These are phyloP conservation scores for Ceratobasidium theobromae DNA, from an alignment of 1,284 basidiomycete species.

Conservation along the genomic window DNA sequence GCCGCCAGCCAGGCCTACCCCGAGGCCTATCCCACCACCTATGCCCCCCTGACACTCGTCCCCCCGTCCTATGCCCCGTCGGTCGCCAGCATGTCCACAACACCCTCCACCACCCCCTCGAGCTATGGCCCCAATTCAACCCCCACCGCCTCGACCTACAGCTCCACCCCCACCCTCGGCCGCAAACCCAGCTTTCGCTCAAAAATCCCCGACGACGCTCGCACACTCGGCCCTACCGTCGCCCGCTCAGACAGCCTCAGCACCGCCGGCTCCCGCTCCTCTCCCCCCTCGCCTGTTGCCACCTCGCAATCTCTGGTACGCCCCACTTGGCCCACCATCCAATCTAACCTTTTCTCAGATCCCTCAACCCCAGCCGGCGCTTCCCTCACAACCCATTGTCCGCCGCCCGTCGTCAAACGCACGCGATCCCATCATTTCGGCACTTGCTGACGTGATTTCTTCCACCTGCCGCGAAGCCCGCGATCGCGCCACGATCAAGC, in stretches of 20 bases:
- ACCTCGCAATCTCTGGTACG: constrained; percentile 11
- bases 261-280: constrained; percentile 31
- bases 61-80: background rate
- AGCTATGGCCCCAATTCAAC: background rate
- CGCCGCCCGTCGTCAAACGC: constrained; percentile 67
- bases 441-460: constrained; percentile 14
- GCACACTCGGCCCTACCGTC: background rate
- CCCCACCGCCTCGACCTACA: background rate
- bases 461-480: constrained; percentile 13
- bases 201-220: background rate
- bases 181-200: background rate
- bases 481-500: background rate
- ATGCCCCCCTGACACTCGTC: background rate
- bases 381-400: constrained; percentile 52
- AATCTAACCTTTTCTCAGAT: background rate
- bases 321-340: background rate
- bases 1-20: background rate
- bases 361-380: background rate
- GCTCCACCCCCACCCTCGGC: background rate
- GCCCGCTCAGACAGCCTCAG: constrained; percentile 15
- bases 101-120: background rate
- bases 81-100: no score
- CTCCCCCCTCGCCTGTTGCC: constrained; percentile 35
- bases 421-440: constrained; percentile 52
- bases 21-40: background rate